Base-by-base conservation (phyloP, 2,329 filamentous ascomycete genomes). In the Endocalyx cinctus region DNA sequence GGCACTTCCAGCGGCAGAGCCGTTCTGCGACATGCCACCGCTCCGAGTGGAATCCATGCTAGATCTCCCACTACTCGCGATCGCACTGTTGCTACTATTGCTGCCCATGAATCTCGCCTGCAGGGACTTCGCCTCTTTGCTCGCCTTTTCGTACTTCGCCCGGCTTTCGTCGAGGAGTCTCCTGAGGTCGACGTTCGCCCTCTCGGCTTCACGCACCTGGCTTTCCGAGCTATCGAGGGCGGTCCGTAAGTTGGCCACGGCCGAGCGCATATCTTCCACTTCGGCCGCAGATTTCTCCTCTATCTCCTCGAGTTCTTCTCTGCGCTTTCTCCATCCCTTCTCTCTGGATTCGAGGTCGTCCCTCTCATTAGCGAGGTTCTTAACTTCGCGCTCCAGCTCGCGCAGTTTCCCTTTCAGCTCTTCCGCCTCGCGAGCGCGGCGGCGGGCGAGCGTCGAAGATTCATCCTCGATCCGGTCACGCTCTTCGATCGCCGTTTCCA, bases 401-500 rank as follows among this genome's bases (percentile, higher is more conserved):
- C 87, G 79, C 10, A 89, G 71, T 59, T 81, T 85, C 31, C 72
- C 70, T 58, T 83, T 87, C 25, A 95, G 67, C 47, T 97, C 90
- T 56, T 97, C 92, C 4, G 87, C 70, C 65, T 97, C 92, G 29
- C 89, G 74, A 6, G 85, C 77, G 40, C 82, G 81, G 27, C 85
- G 77, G 33, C 90, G 75, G 10, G 83, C 84, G 30, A 85, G 72
- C 0, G 80, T 84, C 50, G 79, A 87, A 3, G 87, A 81, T 62
- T 97, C 89, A 42, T 97, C 89, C 60, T 98, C 90, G 3, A 88
- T 82, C 3, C 87, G 79, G 56, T 98, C 92, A 13, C 92, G 79
- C 59, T 98, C 92, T 57, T 96, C 89, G n/a, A 94, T 74, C 0
- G 89, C 89, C 2, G 85, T 72, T 51, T 97, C 90, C 72, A 97